Evolutionary conservation across 106 monocot species (phyloP).

Genomic region (Dioscorea alata): DNA sequence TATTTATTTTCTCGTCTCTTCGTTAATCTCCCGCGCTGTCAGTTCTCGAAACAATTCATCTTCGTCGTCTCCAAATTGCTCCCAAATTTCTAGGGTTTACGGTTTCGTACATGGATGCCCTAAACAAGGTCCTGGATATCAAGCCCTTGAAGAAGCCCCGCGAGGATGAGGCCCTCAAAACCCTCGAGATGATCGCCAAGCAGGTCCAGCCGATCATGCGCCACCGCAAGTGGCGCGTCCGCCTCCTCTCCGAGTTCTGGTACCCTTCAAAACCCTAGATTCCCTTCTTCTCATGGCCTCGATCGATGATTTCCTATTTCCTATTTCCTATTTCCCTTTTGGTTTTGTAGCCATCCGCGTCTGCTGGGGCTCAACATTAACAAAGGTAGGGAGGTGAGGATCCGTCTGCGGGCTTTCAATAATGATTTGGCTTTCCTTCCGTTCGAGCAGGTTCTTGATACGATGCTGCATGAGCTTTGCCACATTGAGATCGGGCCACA

Average conservation of each 20-base stretch:
- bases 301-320: neutral
- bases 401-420: constrained; percentile 58
- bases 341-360: constrained; percentile 51
- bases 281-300: neutral
- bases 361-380: constrained; percentile 77
- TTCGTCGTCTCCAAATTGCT: neutral
- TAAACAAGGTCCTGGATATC: constrained; percentile 83
- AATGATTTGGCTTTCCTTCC: constrained; percentile 77
- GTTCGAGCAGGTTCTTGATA: constrained; percentile 88
- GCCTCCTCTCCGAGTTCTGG: constrained; percentile 92
- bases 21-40: neutral
- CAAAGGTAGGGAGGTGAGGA: constrained; percentile 66
- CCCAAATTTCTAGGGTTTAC: constrained; percentile 8
- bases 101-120: constrained; percentile 19
- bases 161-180: constrained; percentile 56
- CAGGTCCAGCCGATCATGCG: constrained; percentile 98
- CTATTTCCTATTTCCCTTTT: too few species aligned
- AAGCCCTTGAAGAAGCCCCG: constrained; percentile 70
- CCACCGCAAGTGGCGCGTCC: constrained; percentile 79
- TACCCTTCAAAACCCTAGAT: constrained; percentile 10
- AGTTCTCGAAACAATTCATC: neutral
- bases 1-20: too few species aligned
- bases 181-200: constrained; percentile 72
- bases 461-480: constrained; percentile 95
- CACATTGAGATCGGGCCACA: constrained; percentile 80